Evolutionary conservation across 306 rosid species (phyloP), one percentile per base, ranked within the genome.

Genomic region (Ormosia emarginata): DNA sequence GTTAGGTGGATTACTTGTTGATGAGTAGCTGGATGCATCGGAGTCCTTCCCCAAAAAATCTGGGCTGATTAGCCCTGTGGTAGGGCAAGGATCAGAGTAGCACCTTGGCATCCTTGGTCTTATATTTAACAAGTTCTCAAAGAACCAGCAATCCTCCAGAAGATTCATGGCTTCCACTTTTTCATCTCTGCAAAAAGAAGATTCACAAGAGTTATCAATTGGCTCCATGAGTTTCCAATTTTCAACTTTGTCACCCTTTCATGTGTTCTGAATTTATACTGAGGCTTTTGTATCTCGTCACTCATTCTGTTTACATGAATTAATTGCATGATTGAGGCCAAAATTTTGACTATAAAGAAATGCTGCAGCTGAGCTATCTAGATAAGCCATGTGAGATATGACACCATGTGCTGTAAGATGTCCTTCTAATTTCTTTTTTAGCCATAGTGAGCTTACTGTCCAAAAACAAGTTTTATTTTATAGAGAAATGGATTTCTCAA

Each of bases 71-170:
- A 84, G 52, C 3, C 72, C 77, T 3, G 86, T 82, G 49, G 88
- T 88, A 84, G 90, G 89, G 71, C 68, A 84, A 66, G 90, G 90
- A 87, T 94, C 94, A 73, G 98, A 94, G 34, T 63, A 71, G 74
- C 90, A 91, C 85, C 90, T 86, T 33, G 71, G 47, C 86, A 95
- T 89, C 58, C 36, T 87, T 78, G 92, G 85, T 67, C 72, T 89
- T 73, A 78, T 82, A 41, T 69, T 80, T 1, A 95, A 83, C 86
- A 88, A 67, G 86, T 92, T 92, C 14, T 85, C 90, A 75, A 93
- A 95, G 82, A 89, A 93, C 99, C 99, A 95, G 44, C 83, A 86
- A 67, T 89, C 90, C 57, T 95, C 98, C 40, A 93, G 83, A 81
- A 92, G 92, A 88, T 95, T 94, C 52, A 89, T 70, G 55, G 92